A percentile compares a stretch with the other conserved stretches of the same genome.
phyloP scores from a whole-genome alignment of 2,329 filamentous ascomycete genomes.

The Leptographium wingfieldii region DNA sequence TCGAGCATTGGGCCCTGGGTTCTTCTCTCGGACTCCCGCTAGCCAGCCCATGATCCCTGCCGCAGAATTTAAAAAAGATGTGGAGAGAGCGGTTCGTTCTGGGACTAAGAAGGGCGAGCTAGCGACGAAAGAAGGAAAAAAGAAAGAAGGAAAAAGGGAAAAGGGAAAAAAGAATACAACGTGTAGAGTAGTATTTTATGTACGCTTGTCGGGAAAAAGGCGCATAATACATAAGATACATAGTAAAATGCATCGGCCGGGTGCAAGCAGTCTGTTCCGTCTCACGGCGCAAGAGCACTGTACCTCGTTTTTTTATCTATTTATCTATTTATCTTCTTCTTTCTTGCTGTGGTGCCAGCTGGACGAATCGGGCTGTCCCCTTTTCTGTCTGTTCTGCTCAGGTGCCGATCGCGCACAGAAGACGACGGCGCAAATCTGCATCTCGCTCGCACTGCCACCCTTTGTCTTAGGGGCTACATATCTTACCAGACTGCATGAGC shows the following conservation, averaged over 20 bases:
- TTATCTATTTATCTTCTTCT: too few relatives aligned
- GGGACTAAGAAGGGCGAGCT: not conserved
- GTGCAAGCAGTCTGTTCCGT: not conserved
- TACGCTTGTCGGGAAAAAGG: not conserved
- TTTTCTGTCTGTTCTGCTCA: too few relatives aligned
- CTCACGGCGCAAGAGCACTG: not conserved
- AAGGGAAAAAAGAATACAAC: not conserved
- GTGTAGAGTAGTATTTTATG: too few relatives aligned
- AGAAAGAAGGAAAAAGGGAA: not conserved
- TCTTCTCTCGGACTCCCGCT: constrained; percentile 5
- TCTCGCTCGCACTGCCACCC: too few relatives aligned
- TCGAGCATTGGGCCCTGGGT: constrained; percentile 5
- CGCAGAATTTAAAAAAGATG: not conserved
- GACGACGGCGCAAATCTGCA: too few relatives aligned
- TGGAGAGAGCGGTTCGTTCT: not conserved
- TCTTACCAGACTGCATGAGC: too few relatives aligned
- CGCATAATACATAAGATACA: not conserved
- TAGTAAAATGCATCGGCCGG: too few relatives aligned
- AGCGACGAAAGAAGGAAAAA: not conserved
- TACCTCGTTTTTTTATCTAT: too few relatives aligned
- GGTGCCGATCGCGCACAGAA: too few relatives aligned
- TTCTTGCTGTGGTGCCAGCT: too few relatives aligned
- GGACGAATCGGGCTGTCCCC: too few relatives aligned
- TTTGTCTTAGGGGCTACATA: too few relatives aligned
- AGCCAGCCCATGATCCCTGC: constrained; percentile 8